phyloP scores from a whole-genome alignment of 805 yeast species.

The Candida cerambycidarum region DNA sequence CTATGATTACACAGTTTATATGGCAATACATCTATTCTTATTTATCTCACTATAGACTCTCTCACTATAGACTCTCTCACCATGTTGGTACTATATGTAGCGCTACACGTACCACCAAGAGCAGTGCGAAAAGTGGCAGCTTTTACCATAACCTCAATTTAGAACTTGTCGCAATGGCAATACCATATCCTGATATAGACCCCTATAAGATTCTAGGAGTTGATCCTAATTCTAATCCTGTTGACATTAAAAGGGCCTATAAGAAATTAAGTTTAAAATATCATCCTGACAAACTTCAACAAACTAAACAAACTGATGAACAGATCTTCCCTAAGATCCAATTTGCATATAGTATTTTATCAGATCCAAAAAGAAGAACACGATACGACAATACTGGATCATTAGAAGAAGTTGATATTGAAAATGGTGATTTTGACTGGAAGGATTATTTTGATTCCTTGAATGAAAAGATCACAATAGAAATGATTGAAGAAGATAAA shows the following conservation, averaged over 20 bases:
- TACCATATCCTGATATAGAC: constrained; percentile 55
- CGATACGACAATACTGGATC: constrained; percentile 73
- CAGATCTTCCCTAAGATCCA: constrained; percentile 63
- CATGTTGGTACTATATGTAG: too few relatives aligned
- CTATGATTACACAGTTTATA: too few relatives aligned
- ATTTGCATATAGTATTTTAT: constrained; percentile 68
- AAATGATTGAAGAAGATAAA: constrained; percentile 69
- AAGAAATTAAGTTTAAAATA: constrained; percentile 59
- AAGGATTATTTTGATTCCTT: constrained; percentile 51
- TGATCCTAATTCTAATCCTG: constrained; percentile 37
- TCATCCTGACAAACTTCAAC: constrained; percentile 69
- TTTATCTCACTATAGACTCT: too few relatives aligned
- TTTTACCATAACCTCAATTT: too few relatives aligned
- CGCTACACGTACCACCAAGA: too few relatives aligned
- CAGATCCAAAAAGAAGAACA: constrained; percentile 55
- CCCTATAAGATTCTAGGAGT: constrained; percentile 60
- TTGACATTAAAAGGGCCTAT: constrained; percentile 66
- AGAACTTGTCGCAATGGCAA: constrained; percentile 21
- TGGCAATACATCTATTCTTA: too few relatives aligned
- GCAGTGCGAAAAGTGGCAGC: too few relatives aligned
- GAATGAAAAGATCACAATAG: constrained; percentile 55
- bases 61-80: too few relatives aligned
- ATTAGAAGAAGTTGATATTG: constrained; percentile 38
- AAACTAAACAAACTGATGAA: constrained; percentile 3
- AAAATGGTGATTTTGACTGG: constrained; percentile 54